A percentile compares a stretch with the other conserved stretches of the same genome.
These are phyloP conservation scores for Termitomyces sp. DNA, from an alignment of 768 basidiomycete species.

Conservation along the genomic window DNA sequence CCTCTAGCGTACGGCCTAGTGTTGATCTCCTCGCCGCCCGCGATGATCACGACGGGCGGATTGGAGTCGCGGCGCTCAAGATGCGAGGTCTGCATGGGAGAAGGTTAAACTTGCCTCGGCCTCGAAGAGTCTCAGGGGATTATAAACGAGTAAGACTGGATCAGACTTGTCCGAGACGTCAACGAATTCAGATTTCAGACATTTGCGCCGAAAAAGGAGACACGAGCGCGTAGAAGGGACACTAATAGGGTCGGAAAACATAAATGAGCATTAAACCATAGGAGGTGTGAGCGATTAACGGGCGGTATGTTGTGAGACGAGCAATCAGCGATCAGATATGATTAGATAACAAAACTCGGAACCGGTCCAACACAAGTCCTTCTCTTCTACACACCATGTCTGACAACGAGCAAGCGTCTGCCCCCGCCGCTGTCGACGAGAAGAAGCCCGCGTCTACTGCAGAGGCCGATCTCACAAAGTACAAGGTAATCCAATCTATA, in stretches of 20 bases:
- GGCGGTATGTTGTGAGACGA: background rate
- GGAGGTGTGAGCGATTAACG: no score
- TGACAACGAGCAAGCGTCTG: constrained; percentile 46
- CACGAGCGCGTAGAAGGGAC: background rate
- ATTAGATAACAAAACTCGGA: constrained; percentile 15
- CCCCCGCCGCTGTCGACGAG: constrained; percentile 29
- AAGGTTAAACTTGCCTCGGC: background rate
- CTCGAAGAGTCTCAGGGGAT: constrained; percentile 4
- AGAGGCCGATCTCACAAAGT: constrained; percentile 79
- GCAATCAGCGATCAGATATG: constrained; percentile 8
- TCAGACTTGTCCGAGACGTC: background rate
- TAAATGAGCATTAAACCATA: no score
- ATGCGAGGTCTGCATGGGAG: background rate
- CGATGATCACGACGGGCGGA: background rate
- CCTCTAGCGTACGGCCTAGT: background rate
- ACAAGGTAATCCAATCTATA: constrained; percentile 51
- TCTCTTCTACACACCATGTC: constrained; percentile 45
- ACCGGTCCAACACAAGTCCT: constrained; percentile 1
- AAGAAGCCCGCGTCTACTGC: constrained; percentile 52
- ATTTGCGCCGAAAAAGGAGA: background rate
- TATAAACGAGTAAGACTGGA: background rate
- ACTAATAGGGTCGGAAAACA: no score
- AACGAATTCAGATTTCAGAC: no score
- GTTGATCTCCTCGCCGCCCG: background rate
- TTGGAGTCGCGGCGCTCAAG: background rate